Conservation (phyloP, 2,329 filamentous ascomycete species). For the Ascochyta pisi region DNA sequence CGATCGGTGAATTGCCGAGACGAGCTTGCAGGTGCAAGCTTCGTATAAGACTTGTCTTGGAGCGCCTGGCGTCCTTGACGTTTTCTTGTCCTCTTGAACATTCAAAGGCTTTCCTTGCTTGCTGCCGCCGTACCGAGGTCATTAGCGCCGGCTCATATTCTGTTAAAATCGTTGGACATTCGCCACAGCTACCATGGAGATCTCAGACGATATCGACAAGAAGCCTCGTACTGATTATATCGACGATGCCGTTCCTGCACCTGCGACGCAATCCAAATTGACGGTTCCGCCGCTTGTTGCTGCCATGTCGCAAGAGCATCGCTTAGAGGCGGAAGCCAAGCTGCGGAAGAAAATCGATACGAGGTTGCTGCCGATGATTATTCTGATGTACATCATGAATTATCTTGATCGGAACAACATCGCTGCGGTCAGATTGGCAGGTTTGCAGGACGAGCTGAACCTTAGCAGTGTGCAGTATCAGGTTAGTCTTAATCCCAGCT, state of each 20-base stretch:
- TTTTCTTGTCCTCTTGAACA: constrained; percentile 1
- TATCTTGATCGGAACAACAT: constrained; percentile 76
- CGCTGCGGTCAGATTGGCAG: constrained; percentile 67
- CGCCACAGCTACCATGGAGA: constrained; percentile 25
- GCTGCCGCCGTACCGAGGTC: background rate
- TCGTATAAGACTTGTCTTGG: constrained; percentile 27
- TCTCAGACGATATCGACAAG: constrained; percentile 22
- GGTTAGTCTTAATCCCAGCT: constrained; percentile 42
- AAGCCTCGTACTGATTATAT: constrained; percentile 33
- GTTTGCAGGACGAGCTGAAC: constrained; percentile 66
- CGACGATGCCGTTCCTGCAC: constrained; percentile 26
- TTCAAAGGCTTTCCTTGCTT: background rate
- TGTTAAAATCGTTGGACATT: background rate
- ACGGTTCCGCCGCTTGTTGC: constrained; percentile 45
- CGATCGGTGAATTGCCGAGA: constrained; percentile 3
- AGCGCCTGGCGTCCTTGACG: constrained; percentile 3
- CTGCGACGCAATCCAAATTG: constrained; percentile 28
- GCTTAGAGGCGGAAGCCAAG: constrained; percentile 61
- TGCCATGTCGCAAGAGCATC: constrained; percentile 60
- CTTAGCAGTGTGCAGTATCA: constrained; percentile 67
- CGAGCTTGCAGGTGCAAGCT: constrained; percentile 18
- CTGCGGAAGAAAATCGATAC: constrained; percentile 75
- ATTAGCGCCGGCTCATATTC: background rate
- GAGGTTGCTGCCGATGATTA: constrained; percentile 71
- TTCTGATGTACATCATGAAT: constrained; percentile 79